Conservation (phyloP, 148 eudicot genomes). For the Vaccinium macrocarpon region DNA sequence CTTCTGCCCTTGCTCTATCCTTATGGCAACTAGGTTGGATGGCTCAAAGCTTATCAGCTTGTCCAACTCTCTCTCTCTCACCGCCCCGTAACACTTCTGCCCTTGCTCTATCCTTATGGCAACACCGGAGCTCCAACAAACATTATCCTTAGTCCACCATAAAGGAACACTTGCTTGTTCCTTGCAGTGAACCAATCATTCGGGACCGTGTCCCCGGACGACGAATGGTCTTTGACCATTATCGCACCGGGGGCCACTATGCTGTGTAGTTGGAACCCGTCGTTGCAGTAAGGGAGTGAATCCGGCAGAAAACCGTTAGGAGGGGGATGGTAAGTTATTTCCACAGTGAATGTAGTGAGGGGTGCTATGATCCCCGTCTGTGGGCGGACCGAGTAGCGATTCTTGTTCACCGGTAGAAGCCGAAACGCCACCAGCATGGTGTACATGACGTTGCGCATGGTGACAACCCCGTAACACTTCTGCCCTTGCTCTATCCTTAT, state of each 20-base stretch:
- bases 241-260: constrained; percentile 50
- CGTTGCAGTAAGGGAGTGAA: constrained; percentile 35
- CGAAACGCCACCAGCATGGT: constrained; percentile 58
- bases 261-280: constrained; percentile 46
- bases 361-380: constrained; percentile 48
- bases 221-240: constrained; percentile 27
- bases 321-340: constrained; percentile 37
- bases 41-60: constrained; percentile 53
- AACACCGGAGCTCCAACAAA: constrained; percentile 44
- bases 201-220: constrained; percentile 32
- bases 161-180: constrained; percentile 52
- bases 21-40: constrained; percentile 36
- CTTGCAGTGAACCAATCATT: constrained; percentile 51
- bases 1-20: constrained; percentile 40
- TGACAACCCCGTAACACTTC: constrained; percentile 39
- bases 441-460: constrained; percentile 54
- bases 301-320: constrained; percentile 34
- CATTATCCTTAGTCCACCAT: constrained; percentile 44
- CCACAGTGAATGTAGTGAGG: constrained; percentile 30
- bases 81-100: constrained; percentile 36
- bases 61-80: constrained; percentile 32
- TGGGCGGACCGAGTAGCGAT: constrained; percentile 35
- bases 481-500: constrained; percentile 42
- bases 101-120: constrained; percentile 43
- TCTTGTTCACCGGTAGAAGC: constrained; percentile 35